Evolutionary conservation across 2,329 filamentous ascomycete species (phyloP).

Genomic region (Malbranchea zuffiana): DNA sequence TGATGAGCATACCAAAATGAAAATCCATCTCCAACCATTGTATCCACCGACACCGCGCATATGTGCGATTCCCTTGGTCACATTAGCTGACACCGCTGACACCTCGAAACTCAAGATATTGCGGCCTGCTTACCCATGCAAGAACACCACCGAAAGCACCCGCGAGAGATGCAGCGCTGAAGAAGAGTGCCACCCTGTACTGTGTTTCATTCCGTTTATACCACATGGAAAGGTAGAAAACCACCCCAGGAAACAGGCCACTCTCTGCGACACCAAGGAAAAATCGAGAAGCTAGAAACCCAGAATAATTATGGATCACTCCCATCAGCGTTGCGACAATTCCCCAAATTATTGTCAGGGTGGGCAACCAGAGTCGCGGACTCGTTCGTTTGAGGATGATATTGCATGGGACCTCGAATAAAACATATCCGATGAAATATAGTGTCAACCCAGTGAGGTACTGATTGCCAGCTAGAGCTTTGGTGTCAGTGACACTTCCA

Average conservation of each 20-base stretch:
- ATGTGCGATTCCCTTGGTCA: constrained; percentile 34
- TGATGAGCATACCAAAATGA: too few species aligned
- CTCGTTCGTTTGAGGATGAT: constrained; percentile 34
- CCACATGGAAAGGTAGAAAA: constrained; percentile 8
- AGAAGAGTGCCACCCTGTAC: constrained; percentile 21
- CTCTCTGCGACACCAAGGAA: constrained; percentile 54
- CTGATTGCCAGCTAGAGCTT: neutral
- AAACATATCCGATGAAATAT: constrained; percentile 37
- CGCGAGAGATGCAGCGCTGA: constrained; percentile 19
- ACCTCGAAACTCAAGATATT: constrained; percentile 29
- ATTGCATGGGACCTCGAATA: constrained; percentile 39
- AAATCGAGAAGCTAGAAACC: constrained; percentile 52
- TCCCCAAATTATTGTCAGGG: constrained; percentile 30
- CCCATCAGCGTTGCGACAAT: constrained; percentile 7
- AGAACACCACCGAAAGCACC: constrained; percentile 41
- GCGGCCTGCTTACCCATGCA: constrained; percentile 37
- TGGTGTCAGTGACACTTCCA: constrained; percentile 4
- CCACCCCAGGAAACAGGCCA: constrained; percentile 49
- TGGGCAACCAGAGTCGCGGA: constrained; percentile 32
- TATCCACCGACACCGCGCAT: constrained; percentile 27
- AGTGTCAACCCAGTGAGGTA: constrained; percentile 7
- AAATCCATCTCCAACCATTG: constrained; percentile 40
- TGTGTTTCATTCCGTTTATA: constrained; percentile 16
- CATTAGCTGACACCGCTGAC: neutral
- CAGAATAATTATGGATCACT: constrained; percentile 34